Conservation (phyloP, 139 green algal species). For the Chlamydomonas eustigma region DNA sequence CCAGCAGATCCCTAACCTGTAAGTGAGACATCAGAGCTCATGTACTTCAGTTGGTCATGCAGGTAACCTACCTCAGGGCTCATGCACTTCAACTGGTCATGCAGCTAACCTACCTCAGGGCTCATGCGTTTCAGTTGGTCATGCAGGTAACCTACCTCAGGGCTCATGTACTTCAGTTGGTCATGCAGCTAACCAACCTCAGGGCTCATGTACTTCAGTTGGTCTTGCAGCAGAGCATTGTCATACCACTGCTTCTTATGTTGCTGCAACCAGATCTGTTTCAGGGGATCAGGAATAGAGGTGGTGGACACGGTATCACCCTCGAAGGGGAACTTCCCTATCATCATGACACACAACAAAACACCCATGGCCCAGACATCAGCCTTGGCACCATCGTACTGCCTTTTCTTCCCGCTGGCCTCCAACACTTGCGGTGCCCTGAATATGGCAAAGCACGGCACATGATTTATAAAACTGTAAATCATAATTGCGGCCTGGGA, state of each 20-base stretch:
- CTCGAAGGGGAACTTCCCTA: conserved; percentile 55
- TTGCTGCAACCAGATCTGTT: conserved; percentile 19
- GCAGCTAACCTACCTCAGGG: too few species aligned
- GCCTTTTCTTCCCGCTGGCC: conserved; percentile 6
- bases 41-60: too few species aligned
- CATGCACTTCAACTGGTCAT: too few species aligned
- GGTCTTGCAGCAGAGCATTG: conserved; percentile 19
- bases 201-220: conserved; percentile 24
- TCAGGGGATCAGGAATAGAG: conserved; percentile 21
- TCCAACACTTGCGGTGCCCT: conserved; percentile 31
- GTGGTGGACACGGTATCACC: conserved; percentile 18
- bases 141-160: conserved; percentile 37
- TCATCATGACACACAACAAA: neutral
- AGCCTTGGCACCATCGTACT: conserved; percentile 42
- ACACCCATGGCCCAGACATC: too few species aligned
- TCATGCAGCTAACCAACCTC: conserved; percentile 38
- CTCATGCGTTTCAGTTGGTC: too few species aligned
- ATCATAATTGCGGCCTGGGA: too few species aligned
- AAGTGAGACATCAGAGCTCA: too few species aligned
- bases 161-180: too few species aligned
- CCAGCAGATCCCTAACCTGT: conserved; percentile 32
- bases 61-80: too few species aligned
- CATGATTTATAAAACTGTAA: too few species aligned
- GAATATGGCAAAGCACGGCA: too few species aligned
- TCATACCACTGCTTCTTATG: conserved; percentile 6